Evolutionary conservation across 1,139 yeast species (phyloP).

Genomic region (Zygoascus meyerae): DNA sequence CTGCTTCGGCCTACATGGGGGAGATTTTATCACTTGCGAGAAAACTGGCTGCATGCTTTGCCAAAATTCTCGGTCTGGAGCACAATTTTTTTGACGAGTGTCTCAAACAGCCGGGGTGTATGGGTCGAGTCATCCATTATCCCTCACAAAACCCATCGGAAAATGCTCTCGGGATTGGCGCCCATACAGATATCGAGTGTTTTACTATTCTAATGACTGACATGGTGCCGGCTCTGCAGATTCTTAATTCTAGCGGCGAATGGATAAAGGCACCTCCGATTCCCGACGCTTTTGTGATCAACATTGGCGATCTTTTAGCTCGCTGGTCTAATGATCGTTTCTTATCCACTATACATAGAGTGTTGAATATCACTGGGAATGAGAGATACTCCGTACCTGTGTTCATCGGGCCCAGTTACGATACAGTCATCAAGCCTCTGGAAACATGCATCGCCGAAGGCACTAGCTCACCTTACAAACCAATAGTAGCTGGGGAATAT

Average conservation of each 20-base stretch:
- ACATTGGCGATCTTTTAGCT: conserved; percentile 34
- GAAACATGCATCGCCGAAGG: conserved; percentile 18
- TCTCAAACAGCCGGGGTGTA: conserved; percentile 25
- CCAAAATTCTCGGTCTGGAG: conserved; percentile 30
- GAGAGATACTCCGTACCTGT: conserved; percentile 32
- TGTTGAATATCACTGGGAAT: conserved; percentile 27
- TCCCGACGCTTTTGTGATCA: conserved; percentile 32
- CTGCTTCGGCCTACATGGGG: conserved; percentile 23
- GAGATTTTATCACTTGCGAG: conserved; percentile 26
- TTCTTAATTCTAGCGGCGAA: conserved; percentile 28
- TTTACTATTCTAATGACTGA: conserved; percentile 31
- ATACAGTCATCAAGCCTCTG: conserved; percentile 24
- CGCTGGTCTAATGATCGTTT: conserved; percentile 33
- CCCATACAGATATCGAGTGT: conserved; percentile 38
- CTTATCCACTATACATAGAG: conserved; percentile 34
- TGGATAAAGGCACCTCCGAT: conserved; percentile 33
- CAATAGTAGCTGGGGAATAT: conserved; percentile 12
- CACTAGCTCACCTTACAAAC: conserved; percentile 7
- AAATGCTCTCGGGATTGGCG: conserved; percentile 33
- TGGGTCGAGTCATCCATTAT: conserved; percentile 33
- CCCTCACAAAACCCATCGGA: conserved; percentile 25
- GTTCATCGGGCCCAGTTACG: conserved; percentile 29
- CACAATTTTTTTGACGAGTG: conserved; percentile 28
- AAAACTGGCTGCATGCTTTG: conserved; percentile 28
- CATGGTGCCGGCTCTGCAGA: conserved; percentile 33